Conservation (phyloP, 805 yeast species). For the Suhomyces prunicola region DNA sequence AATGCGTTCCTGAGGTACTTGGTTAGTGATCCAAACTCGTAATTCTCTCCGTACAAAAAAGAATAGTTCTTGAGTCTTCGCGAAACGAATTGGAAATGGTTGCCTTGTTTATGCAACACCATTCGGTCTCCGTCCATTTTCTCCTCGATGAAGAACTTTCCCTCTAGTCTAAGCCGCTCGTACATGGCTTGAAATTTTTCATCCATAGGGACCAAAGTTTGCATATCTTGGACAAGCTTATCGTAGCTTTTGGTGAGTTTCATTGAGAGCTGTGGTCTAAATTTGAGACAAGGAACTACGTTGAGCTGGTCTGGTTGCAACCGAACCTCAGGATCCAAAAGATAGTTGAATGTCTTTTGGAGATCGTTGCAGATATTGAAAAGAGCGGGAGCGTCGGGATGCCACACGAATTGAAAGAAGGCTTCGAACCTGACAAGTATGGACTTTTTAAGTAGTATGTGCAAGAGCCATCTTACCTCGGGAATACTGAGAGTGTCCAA, state of each 20-base stretch:
- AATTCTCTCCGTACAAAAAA: conserved; percentile 57
- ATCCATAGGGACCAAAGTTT: conserved; percentile 24
- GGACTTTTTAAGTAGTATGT: conserved; percentile 58
- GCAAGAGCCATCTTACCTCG: conserved; percentile 68
- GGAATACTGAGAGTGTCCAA: conserved; percentile 52
- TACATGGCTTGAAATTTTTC: conserved; percentile 16
- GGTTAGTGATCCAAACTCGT: conserved; percentile 52
- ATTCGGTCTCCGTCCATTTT: conserved; percentile 93
- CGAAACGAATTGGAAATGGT: conserved; percentile 54
- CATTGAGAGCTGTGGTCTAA: conserved; percentile 73
- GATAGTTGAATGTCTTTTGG: conserved; percentile 51
- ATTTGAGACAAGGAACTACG: conserved; percentile 50
- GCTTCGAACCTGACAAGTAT: conserved; percentile 63
- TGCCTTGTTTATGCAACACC: conserved; percentile 62
- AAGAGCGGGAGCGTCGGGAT: conserved; percentile 70
- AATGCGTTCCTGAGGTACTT: conserved; percentile 45
- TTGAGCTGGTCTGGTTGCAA: conserved; percentile 40
- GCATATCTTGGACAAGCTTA: conserved; percentile 46
- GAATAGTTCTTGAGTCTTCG: conserved; percentile 75
- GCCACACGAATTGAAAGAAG: conserved; percentile 60
- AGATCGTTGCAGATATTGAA: conserved; percentile 65
- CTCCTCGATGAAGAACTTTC: conserved; percentile 71
- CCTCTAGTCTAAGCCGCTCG: conserved; percentile 12
- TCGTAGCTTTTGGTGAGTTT: conserved; percentile 51
- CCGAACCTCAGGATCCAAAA: conserved; percentile 48